A percentile compares a stretch with the other conserved stretches of the same genome.
Conservation (phyloP, 345 rosid genomes). For the Eucalyptus curtisii region DNA sequence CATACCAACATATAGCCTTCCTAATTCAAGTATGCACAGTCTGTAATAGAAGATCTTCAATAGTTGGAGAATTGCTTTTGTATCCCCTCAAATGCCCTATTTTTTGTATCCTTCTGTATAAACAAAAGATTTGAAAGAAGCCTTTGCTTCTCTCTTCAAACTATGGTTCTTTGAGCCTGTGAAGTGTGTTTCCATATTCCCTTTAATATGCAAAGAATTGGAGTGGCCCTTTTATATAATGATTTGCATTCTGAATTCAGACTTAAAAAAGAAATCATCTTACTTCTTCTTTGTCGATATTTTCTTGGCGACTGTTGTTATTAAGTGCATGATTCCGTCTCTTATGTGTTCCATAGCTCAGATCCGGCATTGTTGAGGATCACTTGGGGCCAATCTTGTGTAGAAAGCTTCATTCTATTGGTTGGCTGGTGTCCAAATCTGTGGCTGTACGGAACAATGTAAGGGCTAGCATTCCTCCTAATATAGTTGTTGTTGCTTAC, state of each 20-base stretch:
- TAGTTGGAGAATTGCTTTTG: not conserved
- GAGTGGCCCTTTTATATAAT: not conserved
- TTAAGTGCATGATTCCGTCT: not conserved
- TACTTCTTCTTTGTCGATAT: not conserved
- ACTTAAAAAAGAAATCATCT: not conserved
- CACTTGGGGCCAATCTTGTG: constrained; percentile 61
- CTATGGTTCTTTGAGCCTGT: not conserved
- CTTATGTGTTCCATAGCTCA: constrained; percentile 93
- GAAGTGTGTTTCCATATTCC: not conserved
- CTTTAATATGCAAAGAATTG: not conserved
- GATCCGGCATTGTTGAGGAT: constrained; percentile 95
- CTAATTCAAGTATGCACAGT: not conserved
- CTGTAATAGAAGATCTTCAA: not conserved
- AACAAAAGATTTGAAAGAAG: not conserved
- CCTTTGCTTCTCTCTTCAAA: not conserved
- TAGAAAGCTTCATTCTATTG: constrained; percentile 63
- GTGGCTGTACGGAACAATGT: constrained; percentile 70
- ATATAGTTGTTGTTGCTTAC: not conserved
- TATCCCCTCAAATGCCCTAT: not conserved
- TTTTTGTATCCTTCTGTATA: not conserved
- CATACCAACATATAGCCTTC: not conserved
- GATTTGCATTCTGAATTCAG: not conserved
- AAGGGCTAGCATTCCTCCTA: constrained; percentile 11
- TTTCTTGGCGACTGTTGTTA: not conserved
- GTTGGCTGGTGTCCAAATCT: constrained; percentile 67